Percentiles rank a stretch among this genome's conserved stretches.
These are phyloP conservation scores for Coemansia sp. DNA, from an alignment of 192 early-diverging fungal species.

Conservation along the genomic window DNA sequence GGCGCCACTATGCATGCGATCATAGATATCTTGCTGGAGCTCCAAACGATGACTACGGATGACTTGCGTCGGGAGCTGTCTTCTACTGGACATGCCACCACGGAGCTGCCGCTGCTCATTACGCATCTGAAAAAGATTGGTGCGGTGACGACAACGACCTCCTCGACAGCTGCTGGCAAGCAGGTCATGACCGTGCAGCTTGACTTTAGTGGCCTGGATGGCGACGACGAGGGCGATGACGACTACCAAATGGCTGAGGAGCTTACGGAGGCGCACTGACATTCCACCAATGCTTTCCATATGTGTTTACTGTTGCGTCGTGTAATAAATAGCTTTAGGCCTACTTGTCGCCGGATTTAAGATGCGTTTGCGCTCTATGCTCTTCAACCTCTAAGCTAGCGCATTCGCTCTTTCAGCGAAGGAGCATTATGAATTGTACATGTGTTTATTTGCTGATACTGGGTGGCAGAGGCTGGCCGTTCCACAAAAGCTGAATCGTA, in stretches of 20 bases:
- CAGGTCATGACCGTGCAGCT: slow-evolving; percentile 40
- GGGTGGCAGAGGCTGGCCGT: slow-evolving; percentile 28
- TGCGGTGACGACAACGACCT: slow-evolving; percentile 32
- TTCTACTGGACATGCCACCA: slow-evolving; percentile 30
- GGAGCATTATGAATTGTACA: neutral
- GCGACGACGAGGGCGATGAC: slow-evolving; percentile 3
- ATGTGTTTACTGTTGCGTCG: neutral
- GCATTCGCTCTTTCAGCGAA: neutral
- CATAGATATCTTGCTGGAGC: slow-evolving; percentile 38
- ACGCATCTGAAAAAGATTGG: slow-evolving; percentile 32
- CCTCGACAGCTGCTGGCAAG: slow-evolving; percentile 23
- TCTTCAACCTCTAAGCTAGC: neutral
- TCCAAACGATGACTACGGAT: slow-evolving; percentile 42
- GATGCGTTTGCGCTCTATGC: neutral
- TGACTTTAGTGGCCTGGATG: slow-evolving; percentile 38
- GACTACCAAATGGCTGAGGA: slow-evolving; percentile 11
- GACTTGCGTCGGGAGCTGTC: slow-evolving; percentile 40
- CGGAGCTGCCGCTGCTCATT: slow-evolving; percentile 40
- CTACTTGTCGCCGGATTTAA: neutral
- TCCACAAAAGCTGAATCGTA: slow-evolving; percentile 46
- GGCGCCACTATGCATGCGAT: slow-evolving; percentile 47
- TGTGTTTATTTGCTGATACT: neutral
- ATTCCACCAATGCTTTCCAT: neutral
- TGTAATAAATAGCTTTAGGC: neutral
- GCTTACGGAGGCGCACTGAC: neutral